These are phyloP conservation scores for Boletus sp. DNA, from an alignment of 1,284 basidiomycete genomes.

Conservation along the genomic window DNA sequence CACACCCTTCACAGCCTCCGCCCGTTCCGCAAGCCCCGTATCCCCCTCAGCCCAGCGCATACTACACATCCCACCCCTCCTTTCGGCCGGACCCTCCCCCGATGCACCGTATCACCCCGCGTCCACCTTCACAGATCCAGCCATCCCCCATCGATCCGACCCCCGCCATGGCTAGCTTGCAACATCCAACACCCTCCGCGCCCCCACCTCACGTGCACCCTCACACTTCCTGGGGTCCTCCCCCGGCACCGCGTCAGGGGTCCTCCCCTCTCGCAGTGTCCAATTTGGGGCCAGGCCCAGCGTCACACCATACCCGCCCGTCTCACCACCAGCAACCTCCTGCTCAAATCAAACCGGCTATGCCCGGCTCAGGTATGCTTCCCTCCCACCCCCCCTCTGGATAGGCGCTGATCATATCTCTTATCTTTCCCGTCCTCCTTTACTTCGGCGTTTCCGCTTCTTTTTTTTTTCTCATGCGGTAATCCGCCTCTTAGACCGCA, in stretches of 20 bases:
- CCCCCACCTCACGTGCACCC: slow-evolving; percentile 32
- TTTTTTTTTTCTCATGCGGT: slow-evolving; percentile 14
- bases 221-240: slow-evolving; percentile 35
- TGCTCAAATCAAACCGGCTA: slow-evolving; percentile 32
- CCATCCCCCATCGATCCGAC: slow-evolving; percentile 24
- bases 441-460: not conserved
- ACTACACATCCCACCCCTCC: slow-evolving; percentile 23
- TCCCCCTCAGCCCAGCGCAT: slow-evolving; percentile 22
- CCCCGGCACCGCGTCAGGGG: slow-evolving; percentile 28
- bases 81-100: slow-evolving; percentile 24
- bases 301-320: slow-evolving; percentile 29
- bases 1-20: slow-evolving; percentile 7
- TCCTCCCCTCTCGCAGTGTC: slow-evolving; percentile 30
- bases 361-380: slow-evolving; percentile 31
- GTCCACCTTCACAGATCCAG: slow-evolving; percentile 25
- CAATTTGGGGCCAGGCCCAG: slow-evolving; percentile 23
- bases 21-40: slow-evolving; percentile 11
- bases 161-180: slow-evolving; percentile 34
- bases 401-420: slow-evolving; percentile 12
- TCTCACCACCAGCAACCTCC: slow-evolving; percentile 29
- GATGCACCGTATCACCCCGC: slow-evolving; percentile 31
- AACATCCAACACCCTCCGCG: slow-evolving; percentile 29
- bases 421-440: not conserved
- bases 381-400: not conserved
- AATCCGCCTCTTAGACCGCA: slow-evolving; percentile 21